Base-by-base conservation (phyloP, 305 asterid species). In the Ajuga reptans region DNA sequence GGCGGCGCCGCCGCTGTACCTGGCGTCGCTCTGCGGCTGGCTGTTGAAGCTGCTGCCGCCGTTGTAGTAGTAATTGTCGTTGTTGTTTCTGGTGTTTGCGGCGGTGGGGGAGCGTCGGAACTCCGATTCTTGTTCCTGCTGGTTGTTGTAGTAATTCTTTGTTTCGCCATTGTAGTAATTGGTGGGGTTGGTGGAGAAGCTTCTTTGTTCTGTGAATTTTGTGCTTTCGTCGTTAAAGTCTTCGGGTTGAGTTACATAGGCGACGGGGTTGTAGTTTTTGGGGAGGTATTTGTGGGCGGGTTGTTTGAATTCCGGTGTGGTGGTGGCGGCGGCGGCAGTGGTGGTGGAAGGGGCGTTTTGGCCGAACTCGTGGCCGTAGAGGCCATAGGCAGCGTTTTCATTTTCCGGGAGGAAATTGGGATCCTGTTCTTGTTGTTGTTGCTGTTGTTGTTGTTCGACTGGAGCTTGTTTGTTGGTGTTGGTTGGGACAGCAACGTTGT, bases 191-290 rank as follows among this genome's bases (percentile, higher is more conserved):
- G 50, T 64, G 31, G 75, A 47, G 69, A 59, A 72, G 51, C 52
- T 72, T 9, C 39, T 63, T 7, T 73, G 77, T 6, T 62, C 50
- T 0, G 75, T 0, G 57, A 77, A 75, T 0, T 67, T 3, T 0
- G 52, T 60, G 56, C 4, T 55, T 4, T 72, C 75, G n/a, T 62
- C 75, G 15, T 12, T 46, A 0, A 27, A 8, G 33, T 78, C 70
- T 8, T 85, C 93, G 0, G 91, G 87, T 11, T 74, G 82, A 3
- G 95, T 87, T 61, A 88, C 91, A 66, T 91, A 89, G 16, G 95
- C 75, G 9, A 83, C 87, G 1, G 95, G 86, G 79, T 89, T 91
- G 86, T 91, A 91, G 81, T 91, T 91, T 51, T 84, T 86, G 60
- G 97, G 96, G 24, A 86, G 88, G 81, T 87, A 80, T 24, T 85